phyloP scores from a whole-genome alignment of 768 basidiomycete genomes.

The Kwoniella sp. region DNA sequence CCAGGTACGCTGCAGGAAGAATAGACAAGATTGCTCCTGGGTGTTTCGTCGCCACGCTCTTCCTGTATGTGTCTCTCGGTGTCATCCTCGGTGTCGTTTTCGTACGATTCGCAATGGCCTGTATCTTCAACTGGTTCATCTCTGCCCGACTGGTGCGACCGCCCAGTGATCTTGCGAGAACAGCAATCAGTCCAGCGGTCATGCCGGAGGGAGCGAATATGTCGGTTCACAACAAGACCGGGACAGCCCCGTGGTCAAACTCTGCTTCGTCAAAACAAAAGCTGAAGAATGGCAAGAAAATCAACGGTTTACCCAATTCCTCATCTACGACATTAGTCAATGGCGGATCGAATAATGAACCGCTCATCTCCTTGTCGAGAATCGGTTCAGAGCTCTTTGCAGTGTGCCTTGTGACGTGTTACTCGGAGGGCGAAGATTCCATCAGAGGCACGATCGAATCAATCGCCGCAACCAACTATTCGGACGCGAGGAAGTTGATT shows the following conservation, averaged over 20 bases:
- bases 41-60: constrained; percentile 84
- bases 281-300: constrained; percentile 26
- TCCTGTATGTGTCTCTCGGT: constrained; percentile 86
- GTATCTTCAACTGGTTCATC: constrained; percentile 94
- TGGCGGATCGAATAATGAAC: constrained; percentile 44
- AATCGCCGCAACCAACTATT: constrained; percentile 85
- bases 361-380: constrained; percentile 78
- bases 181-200: constrained; percentile 90
- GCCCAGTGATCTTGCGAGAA: constrained; percentile 73
- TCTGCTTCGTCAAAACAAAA: constrained; percentile 14
- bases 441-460: constrained; percentile 89
- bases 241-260: constrained; percentile 90
- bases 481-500: constrained; percentile 85
- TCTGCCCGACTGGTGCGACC: constrained; percentile 78
- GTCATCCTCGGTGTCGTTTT: constrained; percentile 89
- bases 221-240: constrained; percentile 84
- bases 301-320: constrained; percentile 18
- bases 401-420: constrained; percentile 94
- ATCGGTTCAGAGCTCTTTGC: constrained; percentile 95
- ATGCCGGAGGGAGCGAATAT: constrained; percentile 95
- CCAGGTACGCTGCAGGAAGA: constrained; percentile 88
- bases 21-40: constrained; percentile 97
- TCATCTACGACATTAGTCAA: constrained; percentile 43
- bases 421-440: constrained; percentile 94
- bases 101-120: constrained; percentile 92